phyloP scores from a whole-genome alignment of 2,329 filamentous ascomycete species.

The Cladophialophora immunda region DNA sequence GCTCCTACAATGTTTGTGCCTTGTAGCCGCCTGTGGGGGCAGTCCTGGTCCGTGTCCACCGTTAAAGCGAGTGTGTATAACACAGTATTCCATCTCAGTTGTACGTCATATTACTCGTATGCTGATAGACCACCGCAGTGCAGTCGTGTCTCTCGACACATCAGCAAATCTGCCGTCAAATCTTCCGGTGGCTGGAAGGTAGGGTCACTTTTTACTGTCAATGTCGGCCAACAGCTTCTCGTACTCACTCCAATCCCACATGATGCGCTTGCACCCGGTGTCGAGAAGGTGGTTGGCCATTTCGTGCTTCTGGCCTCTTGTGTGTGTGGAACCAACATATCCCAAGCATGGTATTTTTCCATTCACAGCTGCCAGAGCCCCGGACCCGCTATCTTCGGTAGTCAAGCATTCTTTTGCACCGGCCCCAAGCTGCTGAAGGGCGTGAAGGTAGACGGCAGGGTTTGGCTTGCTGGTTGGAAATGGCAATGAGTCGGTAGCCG shows the following conservation, averaged over 20 bases:
- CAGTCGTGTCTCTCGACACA: background rate
- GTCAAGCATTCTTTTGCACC: slow-evolving; percentile 76
- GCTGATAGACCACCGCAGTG: background rate
- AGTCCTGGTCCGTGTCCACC: background rate
- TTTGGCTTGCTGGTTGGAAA: slow-evolving; percentile 90
- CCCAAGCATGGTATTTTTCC: slow-evolving; percentile 83
- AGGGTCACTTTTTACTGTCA: slow-evolving; percentile 41
- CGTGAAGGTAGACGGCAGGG: slow-evolving; percentile 84
- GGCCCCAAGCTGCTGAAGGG: slow-evolving; percentile 76
- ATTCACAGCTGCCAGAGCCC: slow-evolving; percentile 77
- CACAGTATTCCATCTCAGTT: background rate
- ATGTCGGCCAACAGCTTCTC: slow-evolving; percentile 51
- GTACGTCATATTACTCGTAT: background rate
- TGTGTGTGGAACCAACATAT: slow-evolving; percentile 81
- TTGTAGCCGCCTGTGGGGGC: background rate
- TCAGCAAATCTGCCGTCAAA: background rate
- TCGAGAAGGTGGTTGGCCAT: slow-evolving; percentile 75
- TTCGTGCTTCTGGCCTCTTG: slow-evolving; percentile 66
- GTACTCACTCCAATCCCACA: slow-evolving; percentile 59
- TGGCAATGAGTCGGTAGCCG: slow-evolving; percentile 78
- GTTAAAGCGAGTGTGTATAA: background rate
- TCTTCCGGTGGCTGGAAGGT: background rate
- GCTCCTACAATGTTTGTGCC: background rate
- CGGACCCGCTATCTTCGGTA: slow-evolving; percentile 88
- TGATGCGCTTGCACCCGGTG: slow-evolving; percentile 70